Evolutionary conservation across 352 stramenopile species (phyloP).

Genomic region (Phytophthora sp.): DNA sequence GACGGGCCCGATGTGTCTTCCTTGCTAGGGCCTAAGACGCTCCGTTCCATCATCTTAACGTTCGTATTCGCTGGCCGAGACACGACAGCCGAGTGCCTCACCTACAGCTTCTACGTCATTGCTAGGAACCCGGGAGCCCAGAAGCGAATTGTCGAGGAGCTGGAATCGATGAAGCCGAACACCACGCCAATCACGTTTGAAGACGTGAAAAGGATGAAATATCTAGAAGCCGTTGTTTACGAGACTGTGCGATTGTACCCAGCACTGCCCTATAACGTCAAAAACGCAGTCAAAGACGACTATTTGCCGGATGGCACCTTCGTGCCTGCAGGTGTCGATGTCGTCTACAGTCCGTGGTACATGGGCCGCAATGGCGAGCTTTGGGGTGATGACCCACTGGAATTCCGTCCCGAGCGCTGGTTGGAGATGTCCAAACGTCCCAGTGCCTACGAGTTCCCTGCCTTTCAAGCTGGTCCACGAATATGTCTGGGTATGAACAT

Average conservation of each 20-base stretch:
- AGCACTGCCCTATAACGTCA: conserved; percentile 78
- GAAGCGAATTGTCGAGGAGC: conserved; percentile 62
- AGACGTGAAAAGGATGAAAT: conserved; percentile 64
- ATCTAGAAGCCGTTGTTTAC: conserved; percentile 71
- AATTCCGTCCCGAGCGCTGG: conserved; percentile 75
- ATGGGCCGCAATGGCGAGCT: conserved; percentile 67
- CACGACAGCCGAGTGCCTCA: conserved; percentile 75
- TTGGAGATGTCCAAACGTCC: conserved; percentile 64
- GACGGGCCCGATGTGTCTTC: conserved; percentile 5
- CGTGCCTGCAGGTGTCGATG: conserved; percentile 60
- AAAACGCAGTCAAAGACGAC: conserved; percentile 67
- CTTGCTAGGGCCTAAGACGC: conserved; percentile 34
- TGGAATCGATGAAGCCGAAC: conserved; percentile 20
- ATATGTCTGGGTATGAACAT: conserved; percentile 80
- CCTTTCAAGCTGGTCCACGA: conserved; percentile 73
- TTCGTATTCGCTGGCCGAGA: conserved; percentile 89
- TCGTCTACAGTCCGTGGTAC: conserved; percentile 78
- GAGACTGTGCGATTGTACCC: conserved; percentile 81
- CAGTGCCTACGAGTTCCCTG: conserved; percentile 71
- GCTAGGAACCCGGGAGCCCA: conserved; percentile 61
- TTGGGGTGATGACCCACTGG: conserved; percentile 57
- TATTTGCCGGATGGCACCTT: conserved; percentile 74
- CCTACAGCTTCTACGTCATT: conserved; percentile 81
- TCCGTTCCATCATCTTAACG: conserved; percentile 75
- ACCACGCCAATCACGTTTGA: conserved; percentile 50